A percentile compares a stretch with the other conserved stretches of the same genome.
phyloP scores from a whole-genome alignment of 1,139 yeast genomes.

The Arxiozyma telluris region DNA sequence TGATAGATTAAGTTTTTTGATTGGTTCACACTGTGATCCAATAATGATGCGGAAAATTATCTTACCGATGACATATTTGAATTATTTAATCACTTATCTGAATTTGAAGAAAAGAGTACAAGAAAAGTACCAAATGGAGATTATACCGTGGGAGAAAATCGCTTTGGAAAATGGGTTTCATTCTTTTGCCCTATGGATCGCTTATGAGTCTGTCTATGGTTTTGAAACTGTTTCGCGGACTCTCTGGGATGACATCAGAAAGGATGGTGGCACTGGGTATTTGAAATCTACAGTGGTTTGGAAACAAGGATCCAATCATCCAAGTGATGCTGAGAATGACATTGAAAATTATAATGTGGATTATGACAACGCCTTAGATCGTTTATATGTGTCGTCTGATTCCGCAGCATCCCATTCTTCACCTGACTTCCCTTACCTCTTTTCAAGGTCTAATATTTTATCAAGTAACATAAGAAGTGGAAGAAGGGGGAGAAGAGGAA shows the following conservation, averaged over 20 bases:
- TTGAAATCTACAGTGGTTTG: constrained; percentile 18
- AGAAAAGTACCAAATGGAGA: constrained; percentile 8
- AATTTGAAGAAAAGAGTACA: constrained; percentile 12
- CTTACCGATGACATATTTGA: constrained; percentile 17
- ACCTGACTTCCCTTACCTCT: too few species aligned
- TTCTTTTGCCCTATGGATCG: constrained; percentile 12
- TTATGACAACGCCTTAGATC: not conserved
- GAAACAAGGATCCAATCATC: constrained; percentile 18
- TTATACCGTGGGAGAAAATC: constrained; percentile 13
- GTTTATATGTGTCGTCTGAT: not conserved
- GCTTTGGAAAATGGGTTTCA: constrained; percentile 13
- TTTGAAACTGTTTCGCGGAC: constrained; percentile 8
- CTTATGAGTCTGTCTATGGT: constrained; percentile 12
- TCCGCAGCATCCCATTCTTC: not conserved
- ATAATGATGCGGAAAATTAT: constrained; percentile 20
- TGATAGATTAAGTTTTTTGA: constrained; percentile 22
- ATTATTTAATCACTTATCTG: constrained; percentile 14
- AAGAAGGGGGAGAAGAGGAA: not conserved
- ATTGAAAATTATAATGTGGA: too few species aligned
- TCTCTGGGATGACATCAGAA: constrained; percentile 13
- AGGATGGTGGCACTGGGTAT: constrained; percentile 15
- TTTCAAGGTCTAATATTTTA: not conserved
- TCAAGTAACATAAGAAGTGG: not conserved
- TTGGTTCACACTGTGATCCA: constrained; percentile 16
- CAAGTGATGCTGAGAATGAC: not conserved